Base-by-base conservation (phyloP, 139 green algal species). In the Chlamydomonas schloesseri region DNA sequence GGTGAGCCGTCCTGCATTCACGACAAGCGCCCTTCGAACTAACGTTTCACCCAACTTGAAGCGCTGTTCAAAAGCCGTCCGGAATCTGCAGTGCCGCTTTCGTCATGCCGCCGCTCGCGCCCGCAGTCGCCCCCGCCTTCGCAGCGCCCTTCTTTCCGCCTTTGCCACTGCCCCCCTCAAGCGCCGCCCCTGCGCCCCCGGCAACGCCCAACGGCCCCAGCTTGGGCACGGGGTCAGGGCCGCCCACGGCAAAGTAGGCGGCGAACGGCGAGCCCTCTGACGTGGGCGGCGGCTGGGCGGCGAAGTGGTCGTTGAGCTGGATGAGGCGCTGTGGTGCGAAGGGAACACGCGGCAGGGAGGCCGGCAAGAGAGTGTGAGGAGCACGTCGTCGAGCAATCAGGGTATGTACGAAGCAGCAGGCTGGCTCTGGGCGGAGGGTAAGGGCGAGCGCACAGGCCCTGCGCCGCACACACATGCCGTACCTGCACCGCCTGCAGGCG, bases 241-340 rank as follows among this genome's bases (percentile, higher is more conserved):
- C 81, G 26, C 81, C 69, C 15, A 55, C 18, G 28, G 68, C 81
- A 21, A 87, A 87, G 33, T 80, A 55, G 24, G 81, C 69, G 26
- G 81, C 81, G 69, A 87, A 87, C 55, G 81, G 81, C 36, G 81
- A 87, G 69, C 81, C 81, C 24, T 50, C 81, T 2, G 37, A 69
- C 5, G 68, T 36, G 47, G 81, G 55, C 53, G 81, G 33, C 8
- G 34, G 53, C 20, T 79, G 81, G 9, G 67, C 13, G 5, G 21
- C 14, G 36, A 87, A 87, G 50, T 87, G 81, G 15, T 29, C 68
- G 26, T 78, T 80, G 5, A 87, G 81, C 68, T 87, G 42, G 34
- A 87, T 87, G 29, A 87, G 81, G 33, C 81, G 81, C 81, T 87
- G 81, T 3, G 57, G 69, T 50, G 42, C 42, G 42, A 50, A 50